These are phyloP conservation scores for Carex pumila DNA, from an alignment of 176 grass and related monocot genomes.

Conservation along the genomic window DNA sequence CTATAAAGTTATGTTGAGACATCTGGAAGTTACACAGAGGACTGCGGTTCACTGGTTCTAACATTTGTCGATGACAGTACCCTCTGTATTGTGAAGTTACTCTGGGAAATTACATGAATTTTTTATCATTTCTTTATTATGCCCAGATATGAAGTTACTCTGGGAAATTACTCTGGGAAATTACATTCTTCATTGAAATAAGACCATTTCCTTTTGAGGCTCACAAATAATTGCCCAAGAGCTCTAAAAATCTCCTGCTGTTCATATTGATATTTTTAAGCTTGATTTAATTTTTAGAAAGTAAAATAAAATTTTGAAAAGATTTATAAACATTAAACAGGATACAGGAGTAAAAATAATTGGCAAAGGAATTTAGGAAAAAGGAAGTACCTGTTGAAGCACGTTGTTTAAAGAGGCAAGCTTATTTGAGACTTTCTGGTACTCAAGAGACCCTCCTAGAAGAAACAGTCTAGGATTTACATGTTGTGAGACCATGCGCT, in stretches of 20 bases:
- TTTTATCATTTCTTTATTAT: not conserved
- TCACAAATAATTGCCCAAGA: not conserved
- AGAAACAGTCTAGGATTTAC: constrained; percentile 66
- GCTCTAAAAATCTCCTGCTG: not conserved
- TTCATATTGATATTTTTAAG: not conserved
- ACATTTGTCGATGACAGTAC: no score
- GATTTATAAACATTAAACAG: not conserved
- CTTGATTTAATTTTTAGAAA: not conserved
- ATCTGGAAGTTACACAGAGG: not conserved
- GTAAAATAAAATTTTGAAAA: not conserved
- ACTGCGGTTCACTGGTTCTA: no score
- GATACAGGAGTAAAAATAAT: not conserved
- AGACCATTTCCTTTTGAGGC: not conserved
- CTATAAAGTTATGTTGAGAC: not conserved
- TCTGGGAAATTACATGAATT: not conserved
- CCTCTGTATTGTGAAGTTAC: not conserved
- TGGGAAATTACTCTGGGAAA: no score
- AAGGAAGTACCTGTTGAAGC: constrained; percentile 54
- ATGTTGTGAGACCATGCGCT: constrained; percentile 76
- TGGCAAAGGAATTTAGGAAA: not conserved
- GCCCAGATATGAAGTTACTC: not conserved
- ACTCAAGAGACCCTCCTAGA: constrained; percentile 76
- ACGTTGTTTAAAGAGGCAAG: constrained; percentile 70
- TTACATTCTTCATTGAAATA: not conserved
- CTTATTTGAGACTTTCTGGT: constrained; percentile 72